These are phyloP conservation scores for Chaetothyriales sp. DNA, from an alignment of 2,329 filamentous ascomycete species.

Conservation along the genomic window DNA sequence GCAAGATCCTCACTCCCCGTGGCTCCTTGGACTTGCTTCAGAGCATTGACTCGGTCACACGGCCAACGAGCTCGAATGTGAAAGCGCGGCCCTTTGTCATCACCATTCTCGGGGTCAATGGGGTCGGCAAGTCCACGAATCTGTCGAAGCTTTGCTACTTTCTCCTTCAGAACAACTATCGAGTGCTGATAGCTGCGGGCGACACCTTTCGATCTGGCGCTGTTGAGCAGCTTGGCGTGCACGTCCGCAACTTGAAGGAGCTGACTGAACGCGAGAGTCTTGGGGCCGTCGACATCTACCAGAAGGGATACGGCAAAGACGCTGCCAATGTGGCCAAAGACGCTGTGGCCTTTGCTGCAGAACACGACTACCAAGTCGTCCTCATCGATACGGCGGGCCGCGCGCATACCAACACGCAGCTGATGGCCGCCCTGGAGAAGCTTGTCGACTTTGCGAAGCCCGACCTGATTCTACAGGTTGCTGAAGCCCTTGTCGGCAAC, in stretches of 20 bases:
- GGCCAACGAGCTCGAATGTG: slow-evolving; percentile 48
- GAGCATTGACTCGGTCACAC: slow-evolving; percentile 68
- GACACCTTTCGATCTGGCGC: slow-evolving; percentile 96
- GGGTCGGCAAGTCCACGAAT: slow-evolving; percentile 95
- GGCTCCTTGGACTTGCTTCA: slow-evolving; percentile 87
- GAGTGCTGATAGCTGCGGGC: slow-evolving; percentile 81
- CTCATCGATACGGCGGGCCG: slow-evolving; percentile 93
- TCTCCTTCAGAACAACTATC: slow-evolving; percentile 90
- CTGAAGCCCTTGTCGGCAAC: slow-evolving; percentile 80
- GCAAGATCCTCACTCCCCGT: slow-evolving; percentile 90
- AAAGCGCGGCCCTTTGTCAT: slow-evolving; percentile 79
- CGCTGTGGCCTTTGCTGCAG: slow-evolving; percentile 64
- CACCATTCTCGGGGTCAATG: slow-evolving; percentile 95
- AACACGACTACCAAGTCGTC: slow-evolving; percentile 74
- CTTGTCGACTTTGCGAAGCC: slow-evolving; percentile 92
- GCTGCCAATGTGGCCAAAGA: slow-evolving; percentile 91
- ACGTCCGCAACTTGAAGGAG: slow-evolving; percentile 85
- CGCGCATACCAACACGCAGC: slow-evolving; percentile 82
- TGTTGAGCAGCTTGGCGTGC: slow-evolving; percentile 90
- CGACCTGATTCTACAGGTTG: slow-evolving; percentile 98
- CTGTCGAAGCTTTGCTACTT: slow-evolving; percentile 97
- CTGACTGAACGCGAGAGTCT: slow-evolving; percentile 66
- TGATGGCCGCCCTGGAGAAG: slow-evolving; percentile 95
- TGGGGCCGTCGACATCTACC: slow-evolving; percentile 75
- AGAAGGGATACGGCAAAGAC: slow-evolving; percentile 96